Evolutionary conservation across 148 eudicot species (phyloP).

Genomic region (Hydrangea macrophylla): DNA sequence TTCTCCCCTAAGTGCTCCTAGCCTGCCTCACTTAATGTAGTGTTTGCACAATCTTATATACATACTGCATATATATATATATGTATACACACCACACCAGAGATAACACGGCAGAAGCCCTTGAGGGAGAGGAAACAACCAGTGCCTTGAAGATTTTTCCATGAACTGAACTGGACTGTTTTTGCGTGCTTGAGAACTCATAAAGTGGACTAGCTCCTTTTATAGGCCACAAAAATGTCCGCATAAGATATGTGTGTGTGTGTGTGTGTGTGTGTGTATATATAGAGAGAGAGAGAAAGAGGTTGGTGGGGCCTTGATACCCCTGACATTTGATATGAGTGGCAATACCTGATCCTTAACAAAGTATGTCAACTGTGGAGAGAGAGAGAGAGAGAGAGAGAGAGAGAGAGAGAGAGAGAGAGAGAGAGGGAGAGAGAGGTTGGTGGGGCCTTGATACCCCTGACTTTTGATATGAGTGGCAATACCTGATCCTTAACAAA

Average conservation of each 20-base stretch:
- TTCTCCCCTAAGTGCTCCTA: neutral
- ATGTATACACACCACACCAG: no score
- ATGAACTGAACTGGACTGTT: no score
- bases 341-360: conserved; percentile 11
- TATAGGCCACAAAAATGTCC: no score
- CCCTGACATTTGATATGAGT: conserved; percentile 11
- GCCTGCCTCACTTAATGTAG: no score
- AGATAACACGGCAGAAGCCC: conserved; percentile 29
- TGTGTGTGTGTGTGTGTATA: neutral
- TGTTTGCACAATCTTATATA: no score
- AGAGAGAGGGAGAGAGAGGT: neutral
- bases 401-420: no score
- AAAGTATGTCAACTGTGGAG: no score
- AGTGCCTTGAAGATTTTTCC: conserved; percentile 10
- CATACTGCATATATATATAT: no score
- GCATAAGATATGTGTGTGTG: neutral
- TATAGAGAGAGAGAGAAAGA: no score
- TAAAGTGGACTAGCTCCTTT: neutral
- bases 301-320: conserved; percentile 17
- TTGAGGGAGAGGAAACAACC: conserved; percentile 29
- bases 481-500: conserved; percentile 10
- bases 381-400: no score
- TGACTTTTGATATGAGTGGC: conserved; percentile 13
- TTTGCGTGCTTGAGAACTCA: no score
- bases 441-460: conserved; percentile 19